Conservation (phyloP, 2,329 filamentous ascomycete genomes). For the Elsinoe ampelina region DNA sequence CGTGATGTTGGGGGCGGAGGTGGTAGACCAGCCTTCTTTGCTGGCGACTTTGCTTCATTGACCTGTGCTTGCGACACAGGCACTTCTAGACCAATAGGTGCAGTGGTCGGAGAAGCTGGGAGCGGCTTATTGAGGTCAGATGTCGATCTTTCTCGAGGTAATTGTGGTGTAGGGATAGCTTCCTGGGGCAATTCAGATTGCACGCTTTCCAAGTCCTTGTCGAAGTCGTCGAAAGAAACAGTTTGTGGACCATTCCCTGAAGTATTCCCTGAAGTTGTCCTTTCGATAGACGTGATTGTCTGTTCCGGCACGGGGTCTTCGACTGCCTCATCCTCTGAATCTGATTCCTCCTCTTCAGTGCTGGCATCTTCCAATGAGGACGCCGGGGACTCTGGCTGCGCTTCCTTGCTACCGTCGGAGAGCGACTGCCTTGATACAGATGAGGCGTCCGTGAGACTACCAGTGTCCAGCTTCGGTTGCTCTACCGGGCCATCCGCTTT, state of each 20-base stretch:
- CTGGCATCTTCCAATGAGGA: constrained; percentile 42
- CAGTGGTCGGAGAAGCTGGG: not conserved
- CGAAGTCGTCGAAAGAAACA: constrained; percentile 26
- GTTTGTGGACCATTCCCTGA: constrained; percentile 33
- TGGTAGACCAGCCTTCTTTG: not conserved
- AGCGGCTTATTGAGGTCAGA: constrained; percentile 5
- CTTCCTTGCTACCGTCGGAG: constrained; percentile 39
- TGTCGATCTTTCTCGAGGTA: not conserved
- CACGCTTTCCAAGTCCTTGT: constrained; percentile 19
- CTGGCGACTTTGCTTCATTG: not conserved
- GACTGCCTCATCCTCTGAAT: constrained; percentile 23
- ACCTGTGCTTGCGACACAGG: not conserved
- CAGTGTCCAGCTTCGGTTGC: constrained; percentile 16
- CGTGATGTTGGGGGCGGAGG: not conserved
- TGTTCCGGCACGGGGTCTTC: constrained; percentile 38
- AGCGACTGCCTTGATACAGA: constrained; percentile 48
- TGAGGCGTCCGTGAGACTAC: constrained; percentile 46
- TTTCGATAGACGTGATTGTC: constrained; percentile 1
- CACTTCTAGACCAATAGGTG: not conserved
- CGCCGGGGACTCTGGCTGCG: constrained; percentile 42
- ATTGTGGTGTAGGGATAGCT: not conserved
- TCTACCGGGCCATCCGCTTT: constrained; percentile 33
- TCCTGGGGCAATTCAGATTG: not conserved
- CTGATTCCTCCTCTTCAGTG: constrained; percentile 26
- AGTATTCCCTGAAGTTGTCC: not conserved